phyloP scores from a whole-genome alignment of 805 yeast species.

The Barnettozyma pratensis region DNA sequence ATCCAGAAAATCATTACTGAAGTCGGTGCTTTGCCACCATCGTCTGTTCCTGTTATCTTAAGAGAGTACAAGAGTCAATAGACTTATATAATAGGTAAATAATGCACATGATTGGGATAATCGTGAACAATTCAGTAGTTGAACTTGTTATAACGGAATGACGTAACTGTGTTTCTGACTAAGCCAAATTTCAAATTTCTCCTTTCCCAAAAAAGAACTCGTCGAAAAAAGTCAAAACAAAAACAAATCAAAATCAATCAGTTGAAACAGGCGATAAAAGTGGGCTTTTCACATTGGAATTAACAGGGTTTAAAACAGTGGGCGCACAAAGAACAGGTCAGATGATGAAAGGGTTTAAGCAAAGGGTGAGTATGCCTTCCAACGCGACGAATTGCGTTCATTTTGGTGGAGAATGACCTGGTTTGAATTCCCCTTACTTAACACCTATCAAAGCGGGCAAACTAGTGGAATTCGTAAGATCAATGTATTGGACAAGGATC shows the following conservation, averaged over 20 bases:
- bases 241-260: not conserved
- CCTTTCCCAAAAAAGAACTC: not conserved
- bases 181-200: not conserved
- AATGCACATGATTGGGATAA: not conserved
- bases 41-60: slow-evolving; percentile 95
- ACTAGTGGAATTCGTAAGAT: too few species aligned
- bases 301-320: not conserved
- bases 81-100: not conserved
- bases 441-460: not conserved
- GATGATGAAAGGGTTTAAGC: slow-evolving; percentile 75
- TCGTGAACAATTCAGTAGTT: too few species aligned
- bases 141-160: too few species aligned
- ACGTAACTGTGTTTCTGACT: too few species aligned
- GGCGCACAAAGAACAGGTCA: slow-evolving; percentile 15
- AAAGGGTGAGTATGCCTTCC: slow-evolving; percentile 34
- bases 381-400: not conserved
- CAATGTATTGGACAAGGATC: too few species aligned
- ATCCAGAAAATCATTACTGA: slow-evolving; percentile 95
- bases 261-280: not conserved
- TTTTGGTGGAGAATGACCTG: not conserved
- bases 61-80: slow-evolving; percentile 68
- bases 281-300: not conserved
- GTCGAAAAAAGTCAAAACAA: slow-evolving; percentile 3
- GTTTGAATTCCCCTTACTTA: not conserved
- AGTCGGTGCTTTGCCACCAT: slow-evolving; percentile 93